phyloP scores from a whole-genome alignment of 2,329 filamentous ascomycete genomes.

The Aureobasidium melanogenum region DNA sequence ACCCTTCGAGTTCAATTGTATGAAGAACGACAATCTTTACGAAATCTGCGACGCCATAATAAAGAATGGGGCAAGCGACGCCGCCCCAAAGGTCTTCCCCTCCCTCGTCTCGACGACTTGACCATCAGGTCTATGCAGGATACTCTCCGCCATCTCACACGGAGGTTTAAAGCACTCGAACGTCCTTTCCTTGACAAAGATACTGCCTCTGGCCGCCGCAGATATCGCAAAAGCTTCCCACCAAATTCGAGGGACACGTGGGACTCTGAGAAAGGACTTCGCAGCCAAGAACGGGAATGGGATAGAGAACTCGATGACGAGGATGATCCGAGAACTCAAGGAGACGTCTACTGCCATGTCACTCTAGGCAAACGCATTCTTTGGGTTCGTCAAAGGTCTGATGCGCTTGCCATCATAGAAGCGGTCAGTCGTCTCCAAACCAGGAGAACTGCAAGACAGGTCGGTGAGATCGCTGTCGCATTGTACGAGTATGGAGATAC shows the following conservation, averaged over 20 bases:
- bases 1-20: slow-evolving; percentile 33
- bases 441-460: slow-evolving; percentile 28
- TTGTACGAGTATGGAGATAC: slow-evolving; percentile 23
- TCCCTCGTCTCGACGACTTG: slow-evolving; percentile 24
- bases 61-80: slow-evolving; percentile 11
- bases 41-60: slow-evolving; percentile 20
- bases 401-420: slow-evolving; percentile 28
- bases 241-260: not conserved
- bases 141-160: slow-evolving; percentile 28
- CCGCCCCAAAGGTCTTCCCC: not conserved
- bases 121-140: slow-evolving; percentile 29
- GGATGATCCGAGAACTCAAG: slow-evolving; percentile 21
- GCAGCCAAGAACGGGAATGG: slow-evolving; percentile 13
- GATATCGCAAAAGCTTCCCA: not conserved
- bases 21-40: slow-evolving; percentile 31
- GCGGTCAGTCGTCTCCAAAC: slow-evolving; percentile 30
- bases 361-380: slow-evolving; percentile 26
- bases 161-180: slow-evolving; percentile 30
- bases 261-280: slow-evolving; percentile 6
- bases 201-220: not conserved
- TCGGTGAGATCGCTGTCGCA: slow-evolving; percentile 23
- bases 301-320: slow-evolving; percentile 24
- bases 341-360: slow-evolving; percentile 28
- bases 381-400: slow-evolving; percentile 30
- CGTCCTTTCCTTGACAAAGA: slow-evolving; percentile 26